phyloP scores from a whole-genome alignment of 2,329 filamentous ascomycete species.

The Aurifilum marmelostoma region DNA sequence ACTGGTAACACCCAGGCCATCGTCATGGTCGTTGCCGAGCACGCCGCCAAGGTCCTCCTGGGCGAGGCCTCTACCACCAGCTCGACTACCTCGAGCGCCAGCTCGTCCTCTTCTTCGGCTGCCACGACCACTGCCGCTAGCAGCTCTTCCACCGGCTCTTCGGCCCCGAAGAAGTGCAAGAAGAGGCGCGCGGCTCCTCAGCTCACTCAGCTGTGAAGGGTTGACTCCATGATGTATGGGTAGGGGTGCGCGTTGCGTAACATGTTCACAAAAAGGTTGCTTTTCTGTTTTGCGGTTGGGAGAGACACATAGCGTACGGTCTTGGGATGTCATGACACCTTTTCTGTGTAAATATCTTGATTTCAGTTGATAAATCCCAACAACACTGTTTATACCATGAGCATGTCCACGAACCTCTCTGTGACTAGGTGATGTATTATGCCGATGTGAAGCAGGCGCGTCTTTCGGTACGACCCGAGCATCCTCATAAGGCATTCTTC shows the following conservation, averaged over 20 bases:
- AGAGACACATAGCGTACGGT: conserved; percentile 22
- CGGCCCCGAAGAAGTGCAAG: conserved; percentile 21
- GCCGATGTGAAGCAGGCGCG: background rate
- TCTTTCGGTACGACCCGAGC: background rate
- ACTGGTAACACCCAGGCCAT: conserved; percentile 61
- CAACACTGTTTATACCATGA: background rate
- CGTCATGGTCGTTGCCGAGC: conserved; percentile 45
- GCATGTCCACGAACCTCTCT: background rate
- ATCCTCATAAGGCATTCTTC: background rate
- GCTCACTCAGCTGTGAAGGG: conserved; percentile 4
- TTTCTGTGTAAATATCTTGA: conserved; percentile 27
- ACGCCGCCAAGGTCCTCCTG: conserved; percentile 37
- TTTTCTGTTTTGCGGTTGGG: conserved; percentile 2
- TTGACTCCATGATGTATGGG: no score
- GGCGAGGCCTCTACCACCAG: conserved; percentile 15
- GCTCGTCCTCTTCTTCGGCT: conserved; percentile 10
- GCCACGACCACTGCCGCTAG: conserved; percentile 2
- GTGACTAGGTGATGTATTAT: background rate
- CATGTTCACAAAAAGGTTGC: background rate
- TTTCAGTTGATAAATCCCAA: conserved; percentile 19
- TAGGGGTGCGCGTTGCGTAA: background rate
- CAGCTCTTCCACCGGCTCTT: conserved; percentile 4
- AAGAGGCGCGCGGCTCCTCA: conserved; percentile 22
- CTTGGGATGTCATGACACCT: conserved; percentile 19
- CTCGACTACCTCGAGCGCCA: conserved; percentile 11